Evolutionary conservation across 1,139 yeast genomes (phyloP).

Genomic region (Protomyces macrosporus): DNA sequence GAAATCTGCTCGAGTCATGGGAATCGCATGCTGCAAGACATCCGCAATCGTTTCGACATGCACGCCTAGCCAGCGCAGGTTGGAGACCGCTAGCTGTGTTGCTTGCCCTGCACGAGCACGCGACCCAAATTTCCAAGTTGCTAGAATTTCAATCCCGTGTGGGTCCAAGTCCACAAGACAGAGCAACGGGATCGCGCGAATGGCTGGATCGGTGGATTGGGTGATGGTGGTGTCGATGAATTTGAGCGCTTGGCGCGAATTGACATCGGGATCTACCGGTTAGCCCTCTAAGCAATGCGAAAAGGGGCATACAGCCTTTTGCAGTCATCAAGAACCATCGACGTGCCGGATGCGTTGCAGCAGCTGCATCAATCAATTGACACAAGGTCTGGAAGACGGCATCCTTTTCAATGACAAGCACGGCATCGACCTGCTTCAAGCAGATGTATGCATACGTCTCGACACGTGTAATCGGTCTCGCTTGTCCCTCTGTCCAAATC

Average conservation of each 20-base stretch:
- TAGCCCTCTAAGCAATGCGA: background rate
- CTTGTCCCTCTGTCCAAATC: conserved; percentile 31
- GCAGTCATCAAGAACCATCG: conserved; percentile 29
- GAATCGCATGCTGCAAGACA: background rate
- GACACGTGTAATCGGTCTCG: conserved; percentile 26
- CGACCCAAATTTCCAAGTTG: conserved; percentile 42
- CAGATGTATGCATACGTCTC: background rate
- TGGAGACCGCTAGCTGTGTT: conserved; percentile 24
- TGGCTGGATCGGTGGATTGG: conserved; percentile 1
- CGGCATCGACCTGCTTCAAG: conserved; percentile 34
- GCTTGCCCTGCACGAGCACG: conserved; percentile 31
- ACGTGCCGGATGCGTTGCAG: conserved; percentile 4
- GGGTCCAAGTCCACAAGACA: conserved; percentile 59
- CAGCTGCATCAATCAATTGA: conserved; percentile 22
- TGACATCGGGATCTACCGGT: conserved; percentile 64
- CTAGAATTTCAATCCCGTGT: conserved; percentile 59
- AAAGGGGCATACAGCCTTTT: background rate
- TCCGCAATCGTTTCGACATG: conserved; percentile 25
- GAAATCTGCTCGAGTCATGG: background rate
- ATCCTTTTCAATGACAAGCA: conserved; percentile 65
- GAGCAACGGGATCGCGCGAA: conserved; percentile 48
- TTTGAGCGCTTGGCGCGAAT: conserved; percentile 57
- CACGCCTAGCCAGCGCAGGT: conserved; percentile 39
- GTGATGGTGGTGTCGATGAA: conserved; percentile 34
- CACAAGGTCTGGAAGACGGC: conserved; percentile 36